phyloP scores from a whole-genome alignment of 2,329 filamentous ascomycete genomes.

The Cercospora zeina region DNA sequence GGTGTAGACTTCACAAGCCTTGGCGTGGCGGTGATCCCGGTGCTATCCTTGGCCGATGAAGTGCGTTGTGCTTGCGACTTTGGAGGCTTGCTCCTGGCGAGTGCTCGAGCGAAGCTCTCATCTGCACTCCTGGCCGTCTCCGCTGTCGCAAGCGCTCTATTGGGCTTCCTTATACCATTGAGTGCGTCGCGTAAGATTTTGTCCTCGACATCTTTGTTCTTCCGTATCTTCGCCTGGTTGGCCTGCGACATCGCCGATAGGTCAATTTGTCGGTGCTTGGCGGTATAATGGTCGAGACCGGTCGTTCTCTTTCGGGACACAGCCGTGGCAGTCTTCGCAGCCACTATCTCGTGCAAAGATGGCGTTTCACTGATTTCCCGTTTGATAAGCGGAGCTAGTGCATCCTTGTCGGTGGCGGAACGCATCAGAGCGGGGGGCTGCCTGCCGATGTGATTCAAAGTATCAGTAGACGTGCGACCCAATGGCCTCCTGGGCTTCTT shows the following conservation, averaged over 20 bases:
- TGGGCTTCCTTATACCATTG: conserved; percentile 70
- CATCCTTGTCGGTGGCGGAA: conserved; percentile 59
- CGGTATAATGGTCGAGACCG: conserved; percentile 32
- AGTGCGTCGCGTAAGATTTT: conserved; percentile 71
- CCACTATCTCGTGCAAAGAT: conserved; percentile 51
- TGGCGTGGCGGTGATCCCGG: conserved; percentile 47
- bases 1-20: conserved; percentile 39
- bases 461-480: conserved; percentile 62
- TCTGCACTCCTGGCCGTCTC: conserved; percentile 68
- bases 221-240: conserved; percentile 61
- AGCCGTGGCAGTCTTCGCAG: conserved; percentile 29
- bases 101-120: conserved; percentile 49
- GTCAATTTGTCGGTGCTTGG: conserved; percentile 54
- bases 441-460: conserved; percentile 55
- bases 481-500: conserved; percentile 56
- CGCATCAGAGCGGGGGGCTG: conserved; percentile 65
- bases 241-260: conserved; percentile 55
- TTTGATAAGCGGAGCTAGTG: conserved; percentile 64
- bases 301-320: conserved; percentile 44
- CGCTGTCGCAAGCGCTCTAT: conserved; percentile 68
- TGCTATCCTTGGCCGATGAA: conserved; percentile 40
- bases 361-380: conserved; percentile 65
- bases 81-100: conserved; percentile 27
- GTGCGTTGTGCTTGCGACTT: conserved; percentile 31
- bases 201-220: conserved; percentile 63